Base-by-base conservation (phyloP, 805 yeast genomes). In the Suhomyces pyralidae region DNA sequence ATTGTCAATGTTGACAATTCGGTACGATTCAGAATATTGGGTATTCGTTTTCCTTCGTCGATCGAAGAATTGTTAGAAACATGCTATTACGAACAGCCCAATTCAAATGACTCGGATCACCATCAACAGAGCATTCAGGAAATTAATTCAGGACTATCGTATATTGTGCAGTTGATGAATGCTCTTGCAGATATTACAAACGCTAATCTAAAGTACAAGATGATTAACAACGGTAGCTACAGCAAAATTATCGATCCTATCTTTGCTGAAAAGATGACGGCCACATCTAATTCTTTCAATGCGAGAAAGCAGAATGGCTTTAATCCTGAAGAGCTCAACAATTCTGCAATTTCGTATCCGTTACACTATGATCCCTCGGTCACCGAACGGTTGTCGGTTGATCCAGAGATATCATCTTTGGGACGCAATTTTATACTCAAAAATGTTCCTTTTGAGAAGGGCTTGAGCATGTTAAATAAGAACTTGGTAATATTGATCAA, bases 1-100 rank as follows among this genome's bases (percentile, higher is more conserved):
- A 70, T 74, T n/a, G 66, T 58, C 7, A 61, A 63, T 49, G 54
- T 57, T 7, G 57, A 59, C 32, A 52, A 58, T 22, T 46, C 68
- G 2, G 57, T 65, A n/a, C 60, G 58, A 8, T 67, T 70, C 49
- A 58, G 59, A 26, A 71, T 75, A 3, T 48, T 65, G 53, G 76
- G 71, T 0, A 55, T 72, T 6, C 73, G 70, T 46, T 70, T 74
- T 49, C 79, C 79, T 1, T 49, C 65, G 3, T 62, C 61, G 40
- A 64, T 65, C 20, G 61, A 60, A 26, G 72, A 71, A 28, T 48
- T 74, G 12, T 59, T 72, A 8, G 58, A 61, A 19, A 56, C 60
- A 14, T 65, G 77, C 50, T 71, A 72, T 56, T 62, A 68, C 40
- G 44, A 17, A 20, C 50, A n/a, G n/a, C n/a, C 20, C 7, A n/a